Evolutionary conservation across 768 basidiomycete genomes (phyloP).

Genomic region (Tylopilus felleus): DNA sequence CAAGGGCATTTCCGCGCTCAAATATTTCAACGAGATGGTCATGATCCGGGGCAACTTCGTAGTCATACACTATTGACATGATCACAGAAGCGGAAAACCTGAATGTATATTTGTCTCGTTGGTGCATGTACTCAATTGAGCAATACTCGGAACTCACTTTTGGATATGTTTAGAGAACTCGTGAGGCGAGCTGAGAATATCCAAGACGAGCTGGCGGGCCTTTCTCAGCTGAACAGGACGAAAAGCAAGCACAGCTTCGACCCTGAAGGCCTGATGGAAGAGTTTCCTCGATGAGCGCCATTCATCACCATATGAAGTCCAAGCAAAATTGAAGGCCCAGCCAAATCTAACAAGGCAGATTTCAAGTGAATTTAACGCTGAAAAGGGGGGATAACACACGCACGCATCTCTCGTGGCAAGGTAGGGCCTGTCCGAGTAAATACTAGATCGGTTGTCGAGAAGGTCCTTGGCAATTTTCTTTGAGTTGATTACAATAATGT

Average conservation of each 20-base stretch:
- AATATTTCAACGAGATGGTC: conserved; percentile 39
- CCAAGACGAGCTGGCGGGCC: conserved; percentile 16
- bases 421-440: conserved; percentile 29
- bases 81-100: conserved; percentile 37
- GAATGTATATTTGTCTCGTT: neutral
- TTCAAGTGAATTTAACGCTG: neutral
- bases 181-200: conserved; percentile 10
- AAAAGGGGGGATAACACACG: neutral
- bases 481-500: conserved; percentile 25
- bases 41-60: conserved; percentile 29
- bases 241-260: conserved; percentile 12
- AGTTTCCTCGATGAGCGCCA: conserved; percentile 25
- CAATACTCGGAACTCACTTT: neutral
- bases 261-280: conserved; percentile 24
- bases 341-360: conserved; percentile 12
- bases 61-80: conserved; percentile 41
- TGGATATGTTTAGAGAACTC: conserved; percentile 6
- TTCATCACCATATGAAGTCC: conserved; percentile 18
- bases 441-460: conserved; percentile 25
- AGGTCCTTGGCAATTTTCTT: conserved; percentile 27
- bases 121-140: neutral
- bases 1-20: conserved; percentile 28
- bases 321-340: conserved; percentile 19
- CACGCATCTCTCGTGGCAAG: conserved; percentile 15
- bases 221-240: conserved; percentile 20